These are phyloP conservation scores for Phallus indusiatus DNA, from an alignment of 768 basidiomycete genomes.

Conservation along the genomic window DNA sequence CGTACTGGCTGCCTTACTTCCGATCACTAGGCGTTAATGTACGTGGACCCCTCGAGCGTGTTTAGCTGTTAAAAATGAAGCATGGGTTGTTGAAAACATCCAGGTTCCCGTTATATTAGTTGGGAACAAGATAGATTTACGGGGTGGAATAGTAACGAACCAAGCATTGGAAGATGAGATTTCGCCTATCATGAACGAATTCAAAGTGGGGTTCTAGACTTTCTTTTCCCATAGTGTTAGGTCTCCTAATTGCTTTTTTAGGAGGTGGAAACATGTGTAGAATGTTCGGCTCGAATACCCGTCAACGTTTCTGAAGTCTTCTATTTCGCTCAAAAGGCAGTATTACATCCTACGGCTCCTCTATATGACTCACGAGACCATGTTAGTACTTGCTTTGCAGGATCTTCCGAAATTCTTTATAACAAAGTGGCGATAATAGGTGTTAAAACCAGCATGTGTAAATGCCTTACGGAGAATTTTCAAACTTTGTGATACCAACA, in stretches of 20 bases:
- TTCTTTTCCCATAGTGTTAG: not conserved
- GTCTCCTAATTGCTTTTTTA: conserved; percentile 23
- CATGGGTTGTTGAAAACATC: conserved; percentile 7
- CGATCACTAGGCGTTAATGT: conserved; percentile 94
- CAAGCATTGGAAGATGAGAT: conserved; percentile 93
- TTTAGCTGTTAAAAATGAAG: not conserved
- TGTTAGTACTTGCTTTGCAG: conserved; percentile 36
- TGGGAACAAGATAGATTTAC: conserved; percentile 95
- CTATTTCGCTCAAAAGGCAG: conserved; percentile 97
- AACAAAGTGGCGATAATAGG: conserved; percentile 34
- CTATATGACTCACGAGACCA: conserved; percentile 95
- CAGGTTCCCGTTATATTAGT: conserved; percentile 95
- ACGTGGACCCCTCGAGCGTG: conserved; percentile 17
- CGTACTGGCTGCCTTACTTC: conserved; percentile 95
- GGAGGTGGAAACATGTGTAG: conserved; percentile 98
- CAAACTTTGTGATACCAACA: conserved; percentile 90
- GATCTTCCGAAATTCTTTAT: not conserved
- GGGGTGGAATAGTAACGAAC: conserved; percentile 90
- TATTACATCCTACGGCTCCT: conserved; percentile 92
- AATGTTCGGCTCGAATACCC: conserved; percentile 87
- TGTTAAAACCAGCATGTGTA: conserved; percentile 85
- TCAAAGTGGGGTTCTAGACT: conserved; percentile 63
- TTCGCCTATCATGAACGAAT: conserved; percentile 95
- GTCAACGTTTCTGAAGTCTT: conserved; percentile 95
- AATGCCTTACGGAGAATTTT: conserved; percentile 89